Conservation (phyloP, 2,329 filamentous ascomycete species). For the Xylariaceae sp. region DNA sequence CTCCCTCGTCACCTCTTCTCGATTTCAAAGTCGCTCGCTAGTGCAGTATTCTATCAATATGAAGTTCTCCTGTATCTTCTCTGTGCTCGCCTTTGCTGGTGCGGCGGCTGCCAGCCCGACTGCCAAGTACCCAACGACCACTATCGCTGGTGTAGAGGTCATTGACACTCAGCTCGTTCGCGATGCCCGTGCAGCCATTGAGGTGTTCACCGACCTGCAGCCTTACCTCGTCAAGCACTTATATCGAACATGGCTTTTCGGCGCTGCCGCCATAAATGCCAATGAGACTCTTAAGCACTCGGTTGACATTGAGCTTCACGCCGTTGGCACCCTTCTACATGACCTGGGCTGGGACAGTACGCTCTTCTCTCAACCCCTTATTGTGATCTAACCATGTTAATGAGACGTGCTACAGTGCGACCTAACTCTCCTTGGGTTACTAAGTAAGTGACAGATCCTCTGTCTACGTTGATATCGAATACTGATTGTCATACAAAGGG, state of each 20-base stretch:
- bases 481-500: too few species aligned
- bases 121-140: conserved; percentile 14
- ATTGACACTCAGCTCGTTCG: conserved; percentile 25
- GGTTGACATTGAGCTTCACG: conserved; percentile 26
- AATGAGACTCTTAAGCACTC: conserved; percentile 24
- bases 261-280: conserved; percentile 27
- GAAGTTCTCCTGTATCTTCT: background rate
- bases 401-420: conserved; percentile 19
- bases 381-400: too few species aligned
- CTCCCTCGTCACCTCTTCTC: too few species aligned
- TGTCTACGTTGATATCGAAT: too few species aligned
- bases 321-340: conserved; percentile 23
- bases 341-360: conserved; percentile 29
- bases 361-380: background rate
- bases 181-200: conserved; percentile 15
- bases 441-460: too few species aligned
- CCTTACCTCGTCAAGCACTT: conserved; percentile 29
- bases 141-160: conserved; percentile 28
- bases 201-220: conserved; percentile 25
- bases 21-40: too few species aligned
- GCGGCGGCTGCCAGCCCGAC: background rate
- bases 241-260: conserved; percentile 28
- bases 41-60: too few species aligned
- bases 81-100: background rate
- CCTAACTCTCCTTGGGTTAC: conserved; percentile 21